A percentile compares a stretch with the other conserved stretches of the same genome.
Evolutionary conservation across 805 yeast genomes (phyloP).

Genomic region (Vanderwaltozyma yarrowii): DNA sequence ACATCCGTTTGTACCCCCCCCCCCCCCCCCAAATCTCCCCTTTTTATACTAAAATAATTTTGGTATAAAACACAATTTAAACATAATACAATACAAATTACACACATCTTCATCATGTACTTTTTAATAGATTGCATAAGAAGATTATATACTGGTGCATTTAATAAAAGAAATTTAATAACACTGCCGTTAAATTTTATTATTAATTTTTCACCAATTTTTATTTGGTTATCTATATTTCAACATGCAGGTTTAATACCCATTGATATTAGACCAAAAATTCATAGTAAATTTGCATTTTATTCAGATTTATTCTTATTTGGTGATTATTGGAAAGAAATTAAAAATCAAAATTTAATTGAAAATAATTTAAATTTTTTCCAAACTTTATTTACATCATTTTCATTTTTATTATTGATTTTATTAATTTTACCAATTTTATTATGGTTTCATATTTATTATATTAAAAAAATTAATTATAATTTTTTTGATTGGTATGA

Average conservation of each 20-base stretch:
- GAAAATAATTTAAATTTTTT: constrained; percentile 5
- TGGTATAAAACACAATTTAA: too few species aligned
- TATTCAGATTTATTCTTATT: constrained; percentile 21
- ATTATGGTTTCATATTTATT: constrained; percentile 22
- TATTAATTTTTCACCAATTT: constrained; percentile 42
- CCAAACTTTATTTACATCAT: constrained; percentile 9
- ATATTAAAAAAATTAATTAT: constrained; percentile 10
- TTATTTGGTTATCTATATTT: constrained; percentile 46
- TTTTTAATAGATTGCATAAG: constrained; percentile 3
- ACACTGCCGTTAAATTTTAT: constrained; percentile 35
- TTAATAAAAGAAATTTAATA: constrained; percentile 32
- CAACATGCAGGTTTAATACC: constrained; percentile 53
- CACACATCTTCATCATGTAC: too few species aligned
- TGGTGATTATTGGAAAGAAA: constrained; percentile 26
- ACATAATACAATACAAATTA: too few species aligned
- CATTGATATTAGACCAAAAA: constrained; percentile 40
- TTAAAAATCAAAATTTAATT: constrained; percentile 12
- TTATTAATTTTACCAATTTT: constrained; percentile 15
- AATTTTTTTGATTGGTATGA: constrained; percentile 21
- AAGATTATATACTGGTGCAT: constrained; percentile 14
- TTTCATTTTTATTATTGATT: constrained; percentile 8
- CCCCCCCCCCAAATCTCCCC: too few species aligned
- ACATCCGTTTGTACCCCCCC: too few species aligned
- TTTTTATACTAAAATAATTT: too few species aligned
- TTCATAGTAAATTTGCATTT: constrained; percentile 40